These are phyloP conservation scores for Dictyostelium capitatum DNA, from an alignment of 78 protist genomes.

Conservation along the genomic window DNA sequence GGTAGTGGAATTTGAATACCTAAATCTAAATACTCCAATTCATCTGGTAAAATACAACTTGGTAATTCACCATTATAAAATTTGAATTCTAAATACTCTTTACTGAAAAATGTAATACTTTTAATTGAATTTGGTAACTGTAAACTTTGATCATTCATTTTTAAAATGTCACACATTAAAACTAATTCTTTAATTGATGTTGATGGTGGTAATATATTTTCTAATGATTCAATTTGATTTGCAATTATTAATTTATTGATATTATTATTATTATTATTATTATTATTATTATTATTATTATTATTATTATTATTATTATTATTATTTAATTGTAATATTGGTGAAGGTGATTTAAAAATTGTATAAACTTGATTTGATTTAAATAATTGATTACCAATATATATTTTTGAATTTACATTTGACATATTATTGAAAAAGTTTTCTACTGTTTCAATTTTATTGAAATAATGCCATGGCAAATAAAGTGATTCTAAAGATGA, in stretches of 20 bases:
- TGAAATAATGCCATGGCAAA: slow-evolving; percentile 3
- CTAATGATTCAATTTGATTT: background rate
- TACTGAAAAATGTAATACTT: background rate
- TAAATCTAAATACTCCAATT: background rate
- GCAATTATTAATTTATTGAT: slow-evolving; percentile 8
- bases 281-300: background rate
- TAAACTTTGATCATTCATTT: background rate
- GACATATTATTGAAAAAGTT: background rate
- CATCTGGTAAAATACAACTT: background rate
- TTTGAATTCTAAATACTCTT: background rate
- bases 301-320: background rate
- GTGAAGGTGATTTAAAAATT: background rate
- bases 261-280: background rate
- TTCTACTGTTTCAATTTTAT: background rate
- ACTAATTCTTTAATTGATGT: background rate
- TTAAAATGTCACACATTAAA: background rate
- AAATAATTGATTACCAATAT: background rate
- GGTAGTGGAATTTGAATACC: background rate
- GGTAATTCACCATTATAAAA: background rate
- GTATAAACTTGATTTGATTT: background rate
- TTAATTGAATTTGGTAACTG: background rate
- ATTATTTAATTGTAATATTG: background rate
- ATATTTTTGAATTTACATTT: background rate
- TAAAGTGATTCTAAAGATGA: background rate
- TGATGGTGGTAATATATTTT: background rate